phyloP scores from a whole-genome alignment of 257 asterid genomes.

The Solanum arcanum region DNA sequence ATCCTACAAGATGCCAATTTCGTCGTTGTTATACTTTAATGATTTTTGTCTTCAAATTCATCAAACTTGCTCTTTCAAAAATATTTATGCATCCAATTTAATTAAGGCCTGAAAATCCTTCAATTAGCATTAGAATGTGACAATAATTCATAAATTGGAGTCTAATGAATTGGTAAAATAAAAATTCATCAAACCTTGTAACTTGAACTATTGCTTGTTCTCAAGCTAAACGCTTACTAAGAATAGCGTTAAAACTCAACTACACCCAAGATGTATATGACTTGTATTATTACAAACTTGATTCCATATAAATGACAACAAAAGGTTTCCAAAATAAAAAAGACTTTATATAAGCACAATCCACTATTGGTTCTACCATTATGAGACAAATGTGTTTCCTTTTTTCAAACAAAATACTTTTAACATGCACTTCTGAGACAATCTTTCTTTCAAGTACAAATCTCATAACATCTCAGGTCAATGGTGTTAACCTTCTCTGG shows the following conservation, averaged over 20 bases:
- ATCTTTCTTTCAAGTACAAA: background rate
- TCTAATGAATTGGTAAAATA: background rate
- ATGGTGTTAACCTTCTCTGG: background rate
- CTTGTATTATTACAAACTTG: no score
- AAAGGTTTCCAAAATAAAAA: no score
- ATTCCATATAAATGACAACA: no score
- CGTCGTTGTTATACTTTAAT: no score
- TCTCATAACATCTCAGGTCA: background rate
- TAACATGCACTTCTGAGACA: background rate
- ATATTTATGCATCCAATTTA: background rate
- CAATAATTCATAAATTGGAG: background rate
- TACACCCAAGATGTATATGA: no score
- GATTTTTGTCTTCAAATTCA: background rate
- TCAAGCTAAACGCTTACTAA: no score
- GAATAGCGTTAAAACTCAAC: no score
- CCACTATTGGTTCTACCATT: background rate
- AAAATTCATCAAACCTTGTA: background rate
- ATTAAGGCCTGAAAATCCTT: background rate
- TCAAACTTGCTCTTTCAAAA: background rate
- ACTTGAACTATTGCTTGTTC: no score
- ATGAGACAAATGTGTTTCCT: background rate
- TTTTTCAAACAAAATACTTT: background rate
- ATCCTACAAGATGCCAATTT: background rate
- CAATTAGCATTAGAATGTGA: background rate
- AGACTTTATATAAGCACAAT: no score